Conservation (phyloP, 257 asterid genomes). For the Catharanthus roseus region DNA sequence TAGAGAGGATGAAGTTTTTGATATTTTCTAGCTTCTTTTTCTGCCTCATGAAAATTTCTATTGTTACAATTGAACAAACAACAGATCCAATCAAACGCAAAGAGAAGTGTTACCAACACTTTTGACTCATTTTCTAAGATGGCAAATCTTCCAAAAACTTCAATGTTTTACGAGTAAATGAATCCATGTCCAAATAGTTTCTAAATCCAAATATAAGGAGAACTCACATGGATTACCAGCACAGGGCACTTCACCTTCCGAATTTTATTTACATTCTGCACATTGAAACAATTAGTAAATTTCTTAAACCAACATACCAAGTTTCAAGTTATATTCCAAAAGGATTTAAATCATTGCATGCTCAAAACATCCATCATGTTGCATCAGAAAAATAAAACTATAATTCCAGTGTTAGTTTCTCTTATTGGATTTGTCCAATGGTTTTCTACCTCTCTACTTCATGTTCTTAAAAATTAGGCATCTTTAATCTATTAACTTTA, state of each 20-base stretch:
- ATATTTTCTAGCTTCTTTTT: background rate
- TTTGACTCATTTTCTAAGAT: background rate
- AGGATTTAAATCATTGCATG: background rate
- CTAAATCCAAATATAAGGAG: background rate
- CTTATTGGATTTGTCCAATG: background rate
- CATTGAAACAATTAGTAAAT: constrained; percentile 18
- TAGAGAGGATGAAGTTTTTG: background rate
- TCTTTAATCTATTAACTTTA: background rate
- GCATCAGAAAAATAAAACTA: background rate
- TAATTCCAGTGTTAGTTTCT: background rate
- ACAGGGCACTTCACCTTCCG: constrained; percentile 90
- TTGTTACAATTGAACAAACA: background rate
- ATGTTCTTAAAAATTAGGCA: background rate
- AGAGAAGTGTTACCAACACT: background rate
- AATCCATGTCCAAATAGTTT: background rate
- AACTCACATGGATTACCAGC: constrained; percentile 95
- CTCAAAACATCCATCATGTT: background rate
- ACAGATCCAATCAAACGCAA: background rate
- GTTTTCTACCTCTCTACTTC: background rate
- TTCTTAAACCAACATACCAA: constrained; percentile 1
- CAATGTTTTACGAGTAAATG: too few relatives aligned
- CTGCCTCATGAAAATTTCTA: too few relatives aligned
- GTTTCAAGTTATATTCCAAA: background rate
- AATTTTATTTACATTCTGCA: constrained; percentile 93
- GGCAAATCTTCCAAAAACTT: too few relatives aligned